Conservation (phyloP, 2,329 filamentous ascomycete genomes). For the Cordyceps tenuipes region DNA sequence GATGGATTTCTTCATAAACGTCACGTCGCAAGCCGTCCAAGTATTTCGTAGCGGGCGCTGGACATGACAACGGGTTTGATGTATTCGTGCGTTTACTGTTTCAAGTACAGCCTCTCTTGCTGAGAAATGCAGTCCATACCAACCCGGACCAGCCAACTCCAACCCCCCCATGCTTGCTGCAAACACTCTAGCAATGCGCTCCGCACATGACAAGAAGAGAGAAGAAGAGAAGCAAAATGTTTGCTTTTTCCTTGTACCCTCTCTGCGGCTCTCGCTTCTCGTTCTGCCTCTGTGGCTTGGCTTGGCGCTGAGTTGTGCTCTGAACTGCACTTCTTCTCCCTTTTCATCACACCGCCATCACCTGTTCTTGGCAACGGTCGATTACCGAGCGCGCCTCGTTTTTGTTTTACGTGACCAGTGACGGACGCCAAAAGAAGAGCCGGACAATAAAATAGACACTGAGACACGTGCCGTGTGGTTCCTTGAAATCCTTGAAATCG, state of each 20-base stretch:
- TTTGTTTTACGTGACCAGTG: too few relatives aligned
- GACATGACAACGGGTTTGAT: background rate
- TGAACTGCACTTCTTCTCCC: background rate
- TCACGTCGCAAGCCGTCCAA: background rate
- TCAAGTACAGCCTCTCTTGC: background rate
- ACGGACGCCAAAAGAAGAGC: too few relatives aligned
- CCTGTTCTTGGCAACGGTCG: background rate
- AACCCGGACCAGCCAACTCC: background rate
- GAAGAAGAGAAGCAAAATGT: background rate
- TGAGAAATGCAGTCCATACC: background rate
- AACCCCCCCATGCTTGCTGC: background rate
- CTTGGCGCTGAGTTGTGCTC: too few relatives aligned
- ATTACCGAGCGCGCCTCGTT: background rate
- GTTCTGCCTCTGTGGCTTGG: background rate
- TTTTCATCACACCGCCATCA: background rate
- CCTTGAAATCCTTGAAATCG: background rate
- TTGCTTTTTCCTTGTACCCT: background rate
- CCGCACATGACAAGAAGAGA: background rate
- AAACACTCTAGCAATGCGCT: background rate
- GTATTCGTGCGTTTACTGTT: background rate
- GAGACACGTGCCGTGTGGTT: background rate
- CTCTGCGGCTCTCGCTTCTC: background rate
- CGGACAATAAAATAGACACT: background rate
- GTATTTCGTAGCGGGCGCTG: background rate
- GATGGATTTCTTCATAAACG: background rate